A percentile compares a stretch with the other conserved stretches of the same genome.
phyloP scores from a whole-genome alignment of 1,284 basidiomycete genomes.

The Kalmanozyma brasiliensis region DNA sequence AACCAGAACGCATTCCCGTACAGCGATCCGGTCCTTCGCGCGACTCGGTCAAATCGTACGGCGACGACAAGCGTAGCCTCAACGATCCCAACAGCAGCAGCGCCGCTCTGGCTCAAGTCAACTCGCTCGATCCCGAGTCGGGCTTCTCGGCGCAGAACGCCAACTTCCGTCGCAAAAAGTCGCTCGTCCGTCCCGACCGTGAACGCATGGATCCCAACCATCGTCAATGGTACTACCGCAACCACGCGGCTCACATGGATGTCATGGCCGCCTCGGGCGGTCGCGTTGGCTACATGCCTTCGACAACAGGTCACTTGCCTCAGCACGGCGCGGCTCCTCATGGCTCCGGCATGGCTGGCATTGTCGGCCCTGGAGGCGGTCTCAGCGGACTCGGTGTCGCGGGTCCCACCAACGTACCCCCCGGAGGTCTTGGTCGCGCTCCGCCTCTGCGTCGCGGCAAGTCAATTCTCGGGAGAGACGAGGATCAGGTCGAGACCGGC shows the following conservation, averaged over 20 bases:
- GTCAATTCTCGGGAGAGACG: constrained; percentile 66
- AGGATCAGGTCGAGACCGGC: constrained; percentile 66
- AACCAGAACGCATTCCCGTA: constrained; percentile 36
- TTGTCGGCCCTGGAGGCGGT: constrained; percentile 64
- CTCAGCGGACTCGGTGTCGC: constrained; percentile 65
- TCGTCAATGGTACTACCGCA: constrained; percentile 93
- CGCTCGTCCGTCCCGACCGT: constrained; percentile 89
- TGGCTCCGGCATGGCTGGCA: constrained; percentile 46
- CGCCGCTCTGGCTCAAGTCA: constrained; percentile 38
- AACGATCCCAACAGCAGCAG: constrained; percentile 46
- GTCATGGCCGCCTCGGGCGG: constrained; percentile 50
- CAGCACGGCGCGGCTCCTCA: constrained; percentile 64
- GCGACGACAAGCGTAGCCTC: constrained; percentile 49
- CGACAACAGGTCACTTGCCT: constrained; percentile 64
- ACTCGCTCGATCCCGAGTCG: constrained; percentile 56
- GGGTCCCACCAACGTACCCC: constrained; percentile 51
- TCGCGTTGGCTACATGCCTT: constrained; percentile 65
- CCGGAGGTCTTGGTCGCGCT: constrained; percentile 54
- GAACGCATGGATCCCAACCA: constrained; percentile 96
- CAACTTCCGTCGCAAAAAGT: constrained; percentile 82
- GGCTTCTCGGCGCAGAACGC: constrained; percentile 55
- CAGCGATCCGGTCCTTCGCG: constrained; percentile 49
- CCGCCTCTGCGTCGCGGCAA: constrained; percentile 64
- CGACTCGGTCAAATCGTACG: constrained; percentile 53
- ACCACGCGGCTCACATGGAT: constrained; percentile 82